Evolutionary conservation across 352 stramenopile genomes (phyloP).

Genomic region (Phytophthora vignae): DNA sequence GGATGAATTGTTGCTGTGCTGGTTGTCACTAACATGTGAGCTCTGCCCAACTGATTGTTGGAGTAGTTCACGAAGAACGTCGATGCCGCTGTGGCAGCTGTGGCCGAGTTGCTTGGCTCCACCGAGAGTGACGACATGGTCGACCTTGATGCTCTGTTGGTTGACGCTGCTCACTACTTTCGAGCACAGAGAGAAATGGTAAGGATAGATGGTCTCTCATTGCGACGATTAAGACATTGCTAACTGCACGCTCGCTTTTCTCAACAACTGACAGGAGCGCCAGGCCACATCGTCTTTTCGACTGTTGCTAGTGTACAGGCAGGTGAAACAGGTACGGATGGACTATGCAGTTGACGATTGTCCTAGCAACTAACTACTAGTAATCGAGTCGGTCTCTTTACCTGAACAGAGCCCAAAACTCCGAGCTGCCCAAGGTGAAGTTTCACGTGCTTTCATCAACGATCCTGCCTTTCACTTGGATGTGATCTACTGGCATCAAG

Average conservation of each 20-base stretch:
- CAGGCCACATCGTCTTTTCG: slow-evolving; percentile 34
- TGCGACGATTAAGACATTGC: neutral
- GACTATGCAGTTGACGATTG: neutral
- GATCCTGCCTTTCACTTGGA: slow-evolving; percentile 49
- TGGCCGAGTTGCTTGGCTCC: slow-evolving; percentile 27
- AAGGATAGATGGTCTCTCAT: too few relatives aligned
- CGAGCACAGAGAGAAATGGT: slow-evolving; percentile 33
- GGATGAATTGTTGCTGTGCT: neutral
- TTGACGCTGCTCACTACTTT: slow-evolving; percentile 44
- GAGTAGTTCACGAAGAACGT: slow-evolving; percentile 52
- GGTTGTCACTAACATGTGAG: neutral
- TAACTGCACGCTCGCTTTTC: neutral
- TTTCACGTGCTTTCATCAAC: slow-evolving; percentile 36
- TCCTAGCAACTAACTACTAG: neutral
- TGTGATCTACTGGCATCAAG: slow-evolving; percentile 59
- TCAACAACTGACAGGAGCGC: slow-evolving; percentile 20
- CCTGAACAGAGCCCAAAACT: slow-evolving; percentile 28
- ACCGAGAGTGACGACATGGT: slow-evolving; percentile 16
- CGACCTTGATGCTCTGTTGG: slow-evolving; percentile 47
- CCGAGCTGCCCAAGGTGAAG: slow-evolving; percentile 16
- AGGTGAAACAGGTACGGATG: slow-evolving; percentile 39
- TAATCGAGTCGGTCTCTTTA: slow-evolving; percentile 4
- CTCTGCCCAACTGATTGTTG: neutral
- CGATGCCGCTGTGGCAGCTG: slow-evolving; percentile 25
- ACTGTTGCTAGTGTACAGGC: slow-evolving; percentile 42